Conservation (phyloP, 2,329 filamentous ascomycete genomes). For the Penicillium paneum region DNA sequence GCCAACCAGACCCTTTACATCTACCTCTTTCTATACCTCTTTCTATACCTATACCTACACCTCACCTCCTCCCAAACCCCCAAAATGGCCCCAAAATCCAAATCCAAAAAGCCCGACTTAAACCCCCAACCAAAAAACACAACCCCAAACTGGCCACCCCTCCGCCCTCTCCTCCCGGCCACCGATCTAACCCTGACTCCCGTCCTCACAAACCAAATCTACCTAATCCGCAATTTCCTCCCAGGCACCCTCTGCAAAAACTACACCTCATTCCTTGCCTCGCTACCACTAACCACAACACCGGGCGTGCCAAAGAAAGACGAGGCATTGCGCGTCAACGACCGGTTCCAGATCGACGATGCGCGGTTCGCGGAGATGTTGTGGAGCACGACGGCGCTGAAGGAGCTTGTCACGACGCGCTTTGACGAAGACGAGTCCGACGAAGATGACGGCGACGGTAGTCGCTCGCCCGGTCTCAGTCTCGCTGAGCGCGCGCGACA, state of each 20-base stretch:
- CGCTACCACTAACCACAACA: slow-evolving; percentile 71
- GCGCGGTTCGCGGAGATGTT: slow-evolving; percentile 67
- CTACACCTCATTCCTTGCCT: slow-evolving; percentile 70
- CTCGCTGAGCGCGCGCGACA: slow-evolving; percentile 17
- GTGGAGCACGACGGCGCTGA: slow-evolving; percentile 75
- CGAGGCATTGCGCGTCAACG: slow-evolving; percentile 81
- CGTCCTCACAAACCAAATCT: slow-evolving; percentile 63
- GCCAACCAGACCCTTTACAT: not conserved
- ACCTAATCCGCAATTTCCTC: slow-evolving; percentile 71
- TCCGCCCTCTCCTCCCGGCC: slow-evolving; percentile 66
- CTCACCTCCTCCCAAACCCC: too few species aligned
- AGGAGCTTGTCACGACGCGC: slow-evolving; percentile 52
- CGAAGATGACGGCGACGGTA: slow-evolving; percentile 7
- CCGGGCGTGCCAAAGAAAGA: slow-evolving; percentile 74
- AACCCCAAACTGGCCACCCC: slow-evolving; percentile 65
- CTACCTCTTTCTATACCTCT: not conserved
- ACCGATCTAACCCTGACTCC: slow-evolving; percentile 60
- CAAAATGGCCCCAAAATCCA: slow-evolving; percentile 17
- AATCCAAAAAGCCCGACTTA: slow-evolving; percentile 17
- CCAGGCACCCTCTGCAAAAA: slow-evolving; percentile 70
- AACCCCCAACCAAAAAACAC: slow-evolving; percentile 13
- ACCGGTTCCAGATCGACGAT: slow-evolving; percentile 81
- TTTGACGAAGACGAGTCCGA: slow-evolving; percentile 29
- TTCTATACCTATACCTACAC: not conserved
- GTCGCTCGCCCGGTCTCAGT: slow-evolving; percentile 2